Percentiles rank a stretch among this genome's conserved stretches.
phyloP scores from a whole-genome alignment of 345 rosid genomes.

The Cardiospermum halicacabum region DNA sequence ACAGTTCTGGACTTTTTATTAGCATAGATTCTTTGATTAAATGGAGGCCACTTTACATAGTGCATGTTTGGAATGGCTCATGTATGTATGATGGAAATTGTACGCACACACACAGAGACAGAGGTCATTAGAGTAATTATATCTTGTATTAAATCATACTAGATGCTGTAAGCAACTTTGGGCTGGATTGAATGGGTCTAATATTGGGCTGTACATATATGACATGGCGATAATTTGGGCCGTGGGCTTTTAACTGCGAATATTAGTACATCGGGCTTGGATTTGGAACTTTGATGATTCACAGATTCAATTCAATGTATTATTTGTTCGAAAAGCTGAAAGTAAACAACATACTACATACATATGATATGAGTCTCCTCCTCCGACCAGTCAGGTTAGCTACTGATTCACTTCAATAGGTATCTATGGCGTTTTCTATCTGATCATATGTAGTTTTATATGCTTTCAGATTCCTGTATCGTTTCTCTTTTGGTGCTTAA shows the following conservation, averaged over 20 bases:
- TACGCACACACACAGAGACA: not conserved
- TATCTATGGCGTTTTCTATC: not conserved
- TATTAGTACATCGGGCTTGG: too few relatives aligned
- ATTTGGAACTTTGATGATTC: too few relatives aligned
- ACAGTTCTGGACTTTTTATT: too few relatives aligned
- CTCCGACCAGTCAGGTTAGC: not conserved
- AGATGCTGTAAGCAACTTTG: too few relatives aligned
- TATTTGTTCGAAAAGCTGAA: not conserved
- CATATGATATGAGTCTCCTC: too few relatives aligned
- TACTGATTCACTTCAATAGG: conserved; percentile 1
- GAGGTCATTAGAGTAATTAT: not conserved
- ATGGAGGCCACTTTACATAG: not conserved
- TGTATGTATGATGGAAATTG: not conserved
- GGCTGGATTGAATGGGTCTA: too few relatives aligned
- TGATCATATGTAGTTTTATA: not conserved
- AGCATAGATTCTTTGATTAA: not conserved
- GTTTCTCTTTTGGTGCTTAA: not conserved
- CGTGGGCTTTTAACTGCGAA: too few relatives aligned
- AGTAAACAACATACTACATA: too few relatives aligned
- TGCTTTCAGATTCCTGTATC: not conserved
- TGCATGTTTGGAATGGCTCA: conserved; percentile 2
- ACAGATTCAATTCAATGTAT: too few relatives aligned
- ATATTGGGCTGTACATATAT: too few relatives aligned
- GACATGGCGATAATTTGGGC: too few relatives aligned
- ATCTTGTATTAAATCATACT: too few relatives aligned